phyloP scores from a whole-genome alignment of 2,329 filamentous ascomycete species.

The Dactylellina sp. region DNA sequence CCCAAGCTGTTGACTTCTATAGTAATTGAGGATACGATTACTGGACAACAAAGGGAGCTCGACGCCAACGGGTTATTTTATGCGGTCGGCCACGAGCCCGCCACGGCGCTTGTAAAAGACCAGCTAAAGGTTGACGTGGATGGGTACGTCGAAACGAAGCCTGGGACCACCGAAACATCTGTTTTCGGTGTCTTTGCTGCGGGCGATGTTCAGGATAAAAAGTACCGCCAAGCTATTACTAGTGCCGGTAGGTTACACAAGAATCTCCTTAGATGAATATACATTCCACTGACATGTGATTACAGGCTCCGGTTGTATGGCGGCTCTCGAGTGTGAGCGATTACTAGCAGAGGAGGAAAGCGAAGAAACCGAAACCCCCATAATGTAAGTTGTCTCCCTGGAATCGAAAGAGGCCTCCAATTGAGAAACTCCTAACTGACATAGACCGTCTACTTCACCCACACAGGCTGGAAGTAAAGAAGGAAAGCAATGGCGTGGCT shows the following conservation, averaged over 20 bases:
- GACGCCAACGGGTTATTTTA: conserved; percentile 96
- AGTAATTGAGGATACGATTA: conserved; percentile 81
- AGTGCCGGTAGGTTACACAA: conserved; percentile 80
- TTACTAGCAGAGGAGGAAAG: conserved; percentile 77
- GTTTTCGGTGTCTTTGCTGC: conserved; percentile 94
- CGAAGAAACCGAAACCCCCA: conserved; percentile 21
- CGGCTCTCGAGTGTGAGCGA: conserved; percentile 95
- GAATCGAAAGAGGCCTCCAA: too few relatives aligned
- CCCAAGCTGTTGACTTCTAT: conserved; percentile 85
- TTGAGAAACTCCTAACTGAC: conserved; percentile 21
- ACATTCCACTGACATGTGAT: conserved; percentile 7
- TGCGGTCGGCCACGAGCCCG: conserved; percentile 95
- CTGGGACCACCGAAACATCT: conserved; percentile 88
- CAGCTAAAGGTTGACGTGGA: conserved; percentile 90
- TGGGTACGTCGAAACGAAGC: conserved; percentile 88
- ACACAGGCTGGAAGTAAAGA: conserved; percentile 50
- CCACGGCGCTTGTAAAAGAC: conserved; percentile 87
- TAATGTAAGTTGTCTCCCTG: conserved; percentile 33
- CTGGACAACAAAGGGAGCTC: conserved; percentile 82
- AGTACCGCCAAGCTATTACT: conserved; percentile 96
- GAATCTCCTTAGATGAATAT: background rate
- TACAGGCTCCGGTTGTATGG: conserved; percentile 89
- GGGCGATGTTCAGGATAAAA: conserved; percentile 98
- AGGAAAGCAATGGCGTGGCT: conserved; percentile 57
- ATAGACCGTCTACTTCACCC: background rate